Percentiles rank a stretch among this genome's conserved stretches.
phyloP scores from a whole-genome alignment of 2,329 filamentous ascomycete genomes.

The Westerdykella ornata region DNA sequence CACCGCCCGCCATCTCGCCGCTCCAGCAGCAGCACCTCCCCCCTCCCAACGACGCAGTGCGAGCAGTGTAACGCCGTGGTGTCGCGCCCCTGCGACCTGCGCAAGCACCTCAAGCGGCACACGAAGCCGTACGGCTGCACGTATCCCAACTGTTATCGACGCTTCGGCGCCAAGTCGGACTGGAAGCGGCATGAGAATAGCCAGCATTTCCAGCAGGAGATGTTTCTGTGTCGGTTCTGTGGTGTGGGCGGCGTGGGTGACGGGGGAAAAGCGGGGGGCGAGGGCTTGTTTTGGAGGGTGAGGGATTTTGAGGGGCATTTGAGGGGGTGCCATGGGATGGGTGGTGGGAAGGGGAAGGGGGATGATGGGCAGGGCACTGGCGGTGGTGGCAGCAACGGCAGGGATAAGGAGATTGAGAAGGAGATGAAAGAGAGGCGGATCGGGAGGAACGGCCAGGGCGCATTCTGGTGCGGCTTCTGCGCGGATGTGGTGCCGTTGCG shows the following conservation, averaged over 20 bases:
- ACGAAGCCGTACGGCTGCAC: slow-evolving; percentile 77
- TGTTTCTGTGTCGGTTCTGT: slow-evolving; percentile 60
- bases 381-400: too few relatives aligned
- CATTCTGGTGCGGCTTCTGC: slow-evolving; percentile 90
- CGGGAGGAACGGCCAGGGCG: slow-evolving; percentile 56
- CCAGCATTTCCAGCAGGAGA: slow-evolving; percentile 65
- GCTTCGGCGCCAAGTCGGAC: slow-evolving; percentile 87
- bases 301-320: slow-evolving; percentile 60
- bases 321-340: background rate
- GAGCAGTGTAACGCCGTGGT: slow-evolving; percentile 16
- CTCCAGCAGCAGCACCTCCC: slow-evolving; percentile 6
- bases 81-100: slow-evolving; percentile 38
- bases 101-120: slow-evolving; percentile 81
- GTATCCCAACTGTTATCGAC: slow-evolving; percentile 59
- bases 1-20: slow-evolving; percentile 3
- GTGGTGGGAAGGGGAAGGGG: too few relatives aligned
- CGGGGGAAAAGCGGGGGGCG: too few relatives aligned
- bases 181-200: slow-evolving; percentile 86
- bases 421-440: slow-evolving; percentile 52
- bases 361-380: slow-evolving; percentile 12
- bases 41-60: slow-evolving; percentile 14
- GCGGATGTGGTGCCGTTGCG: slow-evolving; percentile 50
- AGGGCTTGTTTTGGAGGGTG: slow-evolving; percentile 48
- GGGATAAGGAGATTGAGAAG: slow-evolving; percentile 15
- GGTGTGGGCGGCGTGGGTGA: slow-evolving; percentile 50